These are phyloP conservation scores for Erodium maritimum DNA, from an alignment of 345 rosid species.

Conservation along the genomic window DNA sequence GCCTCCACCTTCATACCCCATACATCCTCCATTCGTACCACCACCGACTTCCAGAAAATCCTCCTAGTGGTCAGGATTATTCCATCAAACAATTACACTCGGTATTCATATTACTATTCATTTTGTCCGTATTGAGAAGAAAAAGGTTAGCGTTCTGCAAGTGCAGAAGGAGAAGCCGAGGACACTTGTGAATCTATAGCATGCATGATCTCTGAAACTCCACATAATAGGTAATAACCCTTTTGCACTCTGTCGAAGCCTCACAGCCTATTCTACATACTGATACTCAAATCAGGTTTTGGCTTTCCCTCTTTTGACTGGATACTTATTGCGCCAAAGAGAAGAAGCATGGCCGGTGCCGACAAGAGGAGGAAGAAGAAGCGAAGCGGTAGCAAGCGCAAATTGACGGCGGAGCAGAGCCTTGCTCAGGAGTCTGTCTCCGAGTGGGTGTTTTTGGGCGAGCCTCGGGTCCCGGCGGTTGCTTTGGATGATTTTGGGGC, in stretches of 20 bases:
- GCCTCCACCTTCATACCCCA: too few species aligned
- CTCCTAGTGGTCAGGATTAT: too few species aligned
- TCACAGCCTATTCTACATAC: background rate
- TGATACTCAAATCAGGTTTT: background rate
- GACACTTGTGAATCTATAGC: too few species aligned
- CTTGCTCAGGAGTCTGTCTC: constrained; percentile 48
- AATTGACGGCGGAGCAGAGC: constrained; percentile 60
- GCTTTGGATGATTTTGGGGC: constrained; percentile 51
- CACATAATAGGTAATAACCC: too few species aligned
- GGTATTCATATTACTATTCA: too few species aligned
- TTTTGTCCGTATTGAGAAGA: too few species aligned
- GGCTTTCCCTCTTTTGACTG: background rate
- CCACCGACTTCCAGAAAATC: too few species aligned
- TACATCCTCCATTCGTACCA: too few species aligned
- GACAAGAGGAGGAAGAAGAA: constrained; percentile 66
- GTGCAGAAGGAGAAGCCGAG: too few species aligned
- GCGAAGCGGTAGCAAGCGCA: constrained; percentile 59
- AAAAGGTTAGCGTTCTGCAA: too few species aligned
- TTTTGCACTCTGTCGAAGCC: background rate
- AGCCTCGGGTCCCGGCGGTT: constrained; percentile 16
- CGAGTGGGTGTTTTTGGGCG: constrained; percentile 61
- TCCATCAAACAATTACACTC: too few species aligned
- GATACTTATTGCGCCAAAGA: background rate
- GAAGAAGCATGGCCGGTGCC: constrained; percentile 16
- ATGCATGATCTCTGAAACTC: too few species aligned